Conservation (phyloP, 495 filamentous ascomycete species). For the Gamarada debralockiae region DNA sequence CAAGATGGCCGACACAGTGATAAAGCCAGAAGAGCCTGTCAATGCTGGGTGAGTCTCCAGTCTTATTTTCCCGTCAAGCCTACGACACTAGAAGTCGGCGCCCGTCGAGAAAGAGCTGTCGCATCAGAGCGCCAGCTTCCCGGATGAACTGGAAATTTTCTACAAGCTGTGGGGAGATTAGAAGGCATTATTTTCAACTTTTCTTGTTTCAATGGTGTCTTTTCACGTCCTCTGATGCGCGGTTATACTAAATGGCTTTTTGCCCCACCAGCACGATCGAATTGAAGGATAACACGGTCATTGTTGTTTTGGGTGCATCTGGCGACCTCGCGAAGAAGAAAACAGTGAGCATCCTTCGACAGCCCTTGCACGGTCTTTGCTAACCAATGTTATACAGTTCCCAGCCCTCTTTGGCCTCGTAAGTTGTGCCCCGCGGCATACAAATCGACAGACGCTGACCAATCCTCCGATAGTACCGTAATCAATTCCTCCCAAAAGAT, state of each 20-base stretch:
- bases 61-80: conserved; percentile 22
- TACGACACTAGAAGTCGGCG: conserved; percentile 25
- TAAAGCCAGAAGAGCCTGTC: conserved; percentile 54
- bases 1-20: conserved; percentile 61
- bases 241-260: conserved; percentile 16
- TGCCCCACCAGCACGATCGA: conserved; percentile 62
- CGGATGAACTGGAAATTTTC: neutral
- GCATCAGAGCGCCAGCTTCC: conserved; percentile 5
- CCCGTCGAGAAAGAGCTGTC: conserved; percentile 4
- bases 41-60: conserved; percentile 59
- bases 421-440: conserved; percentile 38
- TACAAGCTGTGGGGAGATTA: conserved; percentile 2
- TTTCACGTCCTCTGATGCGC: conserved; percentile 1
- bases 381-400: conserved; percentile 56
- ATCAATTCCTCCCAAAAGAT: conserved; percentile 97
- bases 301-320: conserved; percentile 95
- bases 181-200: neutral
- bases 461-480: conserved; percentile 70
- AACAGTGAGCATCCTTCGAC: conserved; percentile 61
- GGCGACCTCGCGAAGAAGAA: conserved; percentile 99
- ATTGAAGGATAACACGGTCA: conserved; percentile 97
- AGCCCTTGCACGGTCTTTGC: conserved; percentile 14
- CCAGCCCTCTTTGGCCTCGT: conserved; percentile 98
- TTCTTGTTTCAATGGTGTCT: neutral
- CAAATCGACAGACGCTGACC: conserved; percentile 7